phyloP scores from a whole-genome alignment of 345 rosid genomes.

The Viola odorata region DNA sequence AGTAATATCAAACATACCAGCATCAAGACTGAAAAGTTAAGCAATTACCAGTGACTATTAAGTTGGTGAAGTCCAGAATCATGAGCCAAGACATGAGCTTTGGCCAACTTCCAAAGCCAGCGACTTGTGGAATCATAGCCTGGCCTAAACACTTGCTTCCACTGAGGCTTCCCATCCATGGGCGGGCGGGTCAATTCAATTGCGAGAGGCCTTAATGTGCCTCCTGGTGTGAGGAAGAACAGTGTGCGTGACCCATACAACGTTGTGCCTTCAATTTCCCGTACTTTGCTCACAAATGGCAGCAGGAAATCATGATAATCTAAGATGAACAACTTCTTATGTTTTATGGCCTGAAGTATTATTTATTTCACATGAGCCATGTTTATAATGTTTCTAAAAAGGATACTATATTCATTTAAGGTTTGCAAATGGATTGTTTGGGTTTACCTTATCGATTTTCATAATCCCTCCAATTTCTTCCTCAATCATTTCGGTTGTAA shows the following conservation, averaged over 20 bases:
- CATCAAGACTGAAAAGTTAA: neutral
- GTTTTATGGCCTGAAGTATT: conserved; percentile 34
- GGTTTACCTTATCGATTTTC: conserved; percentile 46
- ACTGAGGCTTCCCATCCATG: conserved; percentile 48
- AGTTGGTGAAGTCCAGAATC: conserved; percentile 68
- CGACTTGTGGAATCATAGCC: conserved; percentile 34
- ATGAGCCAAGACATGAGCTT: conserved; percentile 56
- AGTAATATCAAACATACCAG: neutral
- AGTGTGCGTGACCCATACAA: conserved; percentile 63
- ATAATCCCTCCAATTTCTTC: conserved; percentile 46
- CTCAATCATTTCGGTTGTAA: conserved; percentile 53
- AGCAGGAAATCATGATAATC: conserved; percentile 56
- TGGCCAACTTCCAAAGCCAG: conserved; percentile 78
- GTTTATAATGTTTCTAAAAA: too few relatives aligned
- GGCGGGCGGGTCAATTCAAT: conserved; percentile 65
- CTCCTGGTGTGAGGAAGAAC: conserved; percentile 46
- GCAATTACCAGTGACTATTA: conserved; percentile 56
- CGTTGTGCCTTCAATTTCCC: conserved; percentile 37
- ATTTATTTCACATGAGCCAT: too few relatives aligned
- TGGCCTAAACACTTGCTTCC: conserved; percentile 52
- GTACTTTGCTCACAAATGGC: conserved; percentile 61
- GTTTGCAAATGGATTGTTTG: too few relatives aligned
- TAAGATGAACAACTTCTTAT: conserved; percentile 44
- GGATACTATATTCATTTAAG: too few relatives aligned
- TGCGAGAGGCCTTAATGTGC: conserved; percentile 52